Conservation (phyloP, 208 protist species). For the Leishmania amazonensis region DNA sequence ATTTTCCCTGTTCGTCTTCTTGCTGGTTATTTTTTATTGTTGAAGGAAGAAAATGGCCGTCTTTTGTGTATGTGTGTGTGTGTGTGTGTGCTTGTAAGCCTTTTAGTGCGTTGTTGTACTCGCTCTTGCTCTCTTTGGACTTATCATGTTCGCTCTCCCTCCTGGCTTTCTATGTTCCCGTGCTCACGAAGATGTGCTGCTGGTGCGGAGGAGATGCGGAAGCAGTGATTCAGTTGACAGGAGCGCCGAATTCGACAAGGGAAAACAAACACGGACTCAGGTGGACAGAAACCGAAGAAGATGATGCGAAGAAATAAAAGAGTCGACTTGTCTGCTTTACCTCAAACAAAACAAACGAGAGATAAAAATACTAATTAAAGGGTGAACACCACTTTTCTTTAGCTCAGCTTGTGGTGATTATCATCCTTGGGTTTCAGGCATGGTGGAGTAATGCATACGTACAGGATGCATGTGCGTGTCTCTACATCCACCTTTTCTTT, state of each 20-base stretch:
- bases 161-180: not conserved
- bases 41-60: not conserved
- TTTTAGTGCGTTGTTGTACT: not conserved
- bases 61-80: too few relatives aligned
- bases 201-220: not conserved
- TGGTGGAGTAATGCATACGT: not conserved
- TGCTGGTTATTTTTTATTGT: not conserved
- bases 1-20: not conserved
- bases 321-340: not conserved
- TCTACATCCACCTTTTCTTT: not conserved
- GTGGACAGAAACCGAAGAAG: not conserved
- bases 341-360: not conserved
- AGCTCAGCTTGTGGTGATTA: not conserved
- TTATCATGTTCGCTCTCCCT: not conserved
- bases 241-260: not conserved
- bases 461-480: not conserved
- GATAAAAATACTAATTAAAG: not conserved
- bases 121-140: not conserved
- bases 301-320: not conserved
- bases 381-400: not conserved
- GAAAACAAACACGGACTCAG: not conserved
- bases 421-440: not conserved
- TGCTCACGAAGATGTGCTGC: not conserved
- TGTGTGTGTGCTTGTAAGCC: not conserved
- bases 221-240: not conserved